Evolutionary conservation across 2,329 filamentous ascomycete species (phyloP).

Genomic region (Rutstroemia sp.): DNA sequence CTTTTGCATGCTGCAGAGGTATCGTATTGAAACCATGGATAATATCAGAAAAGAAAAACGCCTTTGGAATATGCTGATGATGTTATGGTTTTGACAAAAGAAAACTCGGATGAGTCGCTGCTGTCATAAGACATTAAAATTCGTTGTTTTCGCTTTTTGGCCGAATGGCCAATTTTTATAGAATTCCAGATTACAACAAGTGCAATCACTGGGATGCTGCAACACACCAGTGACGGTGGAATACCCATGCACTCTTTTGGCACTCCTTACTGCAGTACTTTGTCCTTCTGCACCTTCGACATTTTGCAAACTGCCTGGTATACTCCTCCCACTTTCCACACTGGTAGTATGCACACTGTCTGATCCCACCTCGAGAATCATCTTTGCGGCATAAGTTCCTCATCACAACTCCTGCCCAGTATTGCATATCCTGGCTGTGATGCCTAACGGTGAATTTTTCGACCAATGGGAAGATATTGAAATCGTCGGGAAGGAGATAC

Average conservation of each 20-base stretch:
- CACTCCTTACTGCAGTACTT: slow-evolving; percentile 99
- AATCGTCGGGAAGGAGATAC: slow-evolving; percentile 85
- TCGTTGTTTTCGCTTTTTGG: neutral
- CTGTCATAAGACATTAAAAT: slow-evolving; percentile 8
- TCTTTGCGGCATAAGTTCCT: slow-evolving; percentile 97
- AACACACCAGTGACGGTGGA: slow-evolving; percentile 96
- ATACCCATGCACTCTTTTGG: slow-evolving; percentile 98
- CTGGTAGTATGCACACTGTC: slow-evolving; percentile 96
- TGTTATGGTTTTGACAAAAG: slow-evolving; percentile 2
- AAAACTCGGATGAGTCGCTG: slow-evolving; percentile 4
- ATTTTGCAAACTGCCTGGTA: slow-evolving; percentile 95
- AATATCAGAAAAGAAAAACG: slow-evolving; percentile 3
- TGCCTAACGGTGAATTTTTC: slow-evolving; percentile 97
- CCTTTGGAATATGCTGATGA: slow-evolving; percentile 7
- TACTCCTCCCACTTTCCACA: slow-evolving; percentile 98
- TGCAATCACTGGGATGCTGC: slow-evolving; percentile 42
- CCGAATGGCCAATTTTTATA: neutral
- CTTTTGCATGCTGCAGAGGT: slow-evolving; percentile 9
- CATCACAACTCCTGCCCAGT: slow-evolving; percentile 99
- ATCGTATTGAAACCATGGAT: neutral
- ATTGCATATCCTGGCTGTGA: slow-evolving; percentile 96
- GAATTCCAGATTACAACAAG: neutral
- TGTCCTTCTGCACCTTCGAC: slow-evolving; percentile 86
- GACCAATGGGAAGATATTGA: slow-evolving; percentile 96
- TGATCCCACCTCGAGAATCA: slow-evolving; percentile 85